Base-by-base conservation (phyloP, 1,139 yeast species). In the Lizanozyma gosingica region DNA sequence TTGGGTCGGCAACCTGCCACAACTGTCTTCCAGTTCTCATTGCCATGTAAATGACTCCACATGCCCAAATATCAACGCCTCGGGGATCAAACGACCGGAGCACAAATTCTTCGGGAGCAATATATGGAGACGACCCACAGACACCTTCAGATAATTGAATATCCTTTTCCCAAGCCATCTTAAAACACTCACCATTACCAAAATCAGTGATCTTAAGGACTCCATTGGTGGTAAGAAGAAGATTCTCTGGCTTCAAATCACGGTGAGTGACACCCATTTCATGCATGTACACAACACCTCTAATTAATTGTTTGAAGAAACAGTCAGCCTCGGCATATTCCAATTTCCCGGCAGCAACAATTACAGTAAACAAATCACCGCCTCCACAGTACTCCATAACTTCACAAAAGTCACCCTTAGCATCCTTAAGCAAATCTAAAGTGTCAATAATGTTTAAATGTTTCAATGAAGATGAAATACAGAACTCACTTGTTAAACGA, bases 351-450 rank as follows among this genome's bases (percentile, higher is more conserved):
- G 88, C 76, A 1, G 94, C 83, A 40, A 87, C 76, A 49, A 92
- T 85, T 43, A 88, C 67, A 1, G 95, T 82, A 60, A 85, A 92
- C 45, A 92, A 67, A 59, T 92, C 97, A 41, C 98, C 98, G 34
- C 97, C 97, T 1, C 90, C 76, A 58, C 97, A 92, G 54, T 78
- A 92, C 63, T 92, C 97, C 96, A 92, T 87, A 38, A 92, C 97
- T 63, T 88, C 96, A 59, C 94, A 88, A 59, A 83, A 92, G 51
- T 85, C 95, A 34, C 95, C 95, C 51, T 85, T 83, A 17, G 90
- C 86, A 60, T 90, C 97, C 59, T 84, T 85, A 60, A 90, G 71
- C 41, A 92, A 65, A 58, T 92, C 98, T 46, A 85, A 71, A 1
- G 96, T 87, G 50, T 80, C 83, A 44, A 90, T 87, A 54, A 92